Evolutionary conservation across 805 yeast genomes (phyloP), one percentile per base, ranked within the genome.

Genomic region (Metschnikowia arizonensis): DNA sequence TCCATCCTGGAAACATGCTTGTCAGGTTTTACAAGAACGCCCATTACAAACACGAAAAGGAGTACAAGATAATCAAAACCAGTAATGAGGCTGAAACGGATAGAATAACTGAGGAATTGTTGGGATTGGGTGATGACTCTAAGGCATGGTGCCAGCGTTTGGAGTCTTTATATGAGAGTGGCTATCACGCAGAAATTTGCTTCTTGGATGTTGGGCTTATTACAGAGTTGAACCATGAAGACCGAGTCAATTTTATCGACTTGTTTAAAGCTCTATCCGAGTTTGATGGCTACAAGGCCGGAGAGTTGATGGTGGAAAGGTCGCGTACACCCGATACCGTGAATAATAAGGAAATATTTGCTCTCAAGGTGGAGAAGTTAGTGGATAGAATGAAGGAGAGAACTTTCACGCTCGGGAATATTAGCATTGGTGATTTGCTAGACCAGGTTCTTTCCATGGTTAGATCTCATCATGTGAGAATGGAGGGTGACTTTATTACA

Each of bases 401-500:
- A 45, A 93, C 99, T 0, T 93, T 93, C 60, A 87, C 97, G 1
- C 69, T 93, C 42, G 98, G 98, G 0, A 85, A 88, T 38, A 83
- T 93, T 11, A 85, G 91, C 30, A 87, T 93, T 50, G 97, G 98
- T 3, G 97, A 90, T 57, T 69, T 93, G 46, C 71, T 93, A 46
- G 93, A 88, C 54, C 85, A 82, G 58, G 90, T 91, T 74, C 73
- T 93, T 47, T 73, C 82, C 3, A 89, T 93, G 97, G 98, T 93
- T 15, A 73, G 98, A 50, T 70, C 73, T 9, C 99, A 93, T 63
- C 99, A 93, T 64, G 99, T 93, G 18, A 76, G 97, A 59, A 86
- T 93, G 96, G 99, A 93, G 60, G 95, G 96, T 5, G 99, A 93
- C 64, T 93, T 93, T 60, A 82, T 93, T 34, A 88, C 96, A 25